Evolutionary conservation across 495 filamentous ascomycete species (phyloP).

Genomic region (Lentithecium fluviatile): DNA sequence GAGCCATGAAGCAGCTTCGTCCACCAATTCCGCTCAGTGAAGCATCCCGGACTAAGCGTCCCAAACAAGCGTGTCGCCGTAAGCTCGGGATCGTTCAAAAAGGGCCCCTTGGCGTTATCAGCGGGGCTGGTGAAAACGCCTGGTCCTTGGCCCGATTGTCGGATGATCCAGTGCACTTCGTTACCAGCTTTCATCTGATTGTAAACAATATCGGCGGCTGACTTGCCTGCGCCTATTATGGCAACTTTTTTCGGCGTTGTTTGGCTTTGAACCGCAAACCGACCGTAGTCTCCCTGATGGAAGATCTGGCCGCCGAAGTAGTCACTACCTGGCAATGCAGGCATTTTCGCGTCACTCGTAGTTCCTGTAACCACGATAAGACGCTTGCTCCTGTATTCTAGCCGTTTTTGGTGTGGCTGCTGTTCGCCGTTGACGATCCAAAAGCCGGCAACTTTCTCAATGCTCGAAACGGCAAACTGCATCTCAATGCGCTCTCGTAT

Average conservation of each 20-base stretch:
- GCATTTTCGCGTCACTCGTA: constrained; percentile 7
- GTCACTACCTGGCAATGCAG: neutral
- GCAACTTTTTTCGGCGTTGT: neutral
- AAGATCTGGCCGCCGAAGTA: constrained; percentile 8
- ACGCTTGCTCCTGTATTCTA: neutral
- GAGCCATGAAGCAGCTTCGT: neutral
- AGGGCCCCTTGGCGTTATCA: constrained; percentile 2
- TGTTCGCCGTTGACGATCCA: neutral
- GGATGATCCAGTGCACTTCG: constrained; percentile 17
- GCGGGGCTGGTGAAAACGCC: constrained; percentile 9
- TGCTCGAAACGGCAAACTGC: neutral
- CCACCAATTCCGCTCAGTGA: neutral
- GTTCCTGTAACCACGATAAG: constrained; percentile 2
- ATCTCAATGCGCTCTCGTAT: neutral
- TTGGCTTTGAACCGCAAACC: neutral
- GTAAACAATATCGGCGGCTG: constrained; percentile 17
- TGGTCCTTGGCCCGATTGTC: constrained; percentile 7
- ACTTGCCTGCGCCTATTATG: constrained; percentile 13
- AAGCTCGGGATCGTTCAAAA: constrained; percentile 8
- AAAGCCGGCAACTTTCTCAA: neutral
- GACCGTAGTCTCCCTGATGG: constrained; percentile 7
- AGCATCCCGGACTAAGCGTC: constrained; percentile 2
- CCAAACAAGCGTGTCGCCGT: constrained; percentile 3
- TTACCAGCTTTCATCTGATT: constrained; percentile 10
- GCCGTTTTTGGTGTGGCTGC: neutral